Percentiles rank a stretch among this genome's conserved stretches.
These are phyloP conservation scores for Pichia sp. DNA, from an alignment of 1,139 yeast species.

Conservation along the genomic window DNA sequence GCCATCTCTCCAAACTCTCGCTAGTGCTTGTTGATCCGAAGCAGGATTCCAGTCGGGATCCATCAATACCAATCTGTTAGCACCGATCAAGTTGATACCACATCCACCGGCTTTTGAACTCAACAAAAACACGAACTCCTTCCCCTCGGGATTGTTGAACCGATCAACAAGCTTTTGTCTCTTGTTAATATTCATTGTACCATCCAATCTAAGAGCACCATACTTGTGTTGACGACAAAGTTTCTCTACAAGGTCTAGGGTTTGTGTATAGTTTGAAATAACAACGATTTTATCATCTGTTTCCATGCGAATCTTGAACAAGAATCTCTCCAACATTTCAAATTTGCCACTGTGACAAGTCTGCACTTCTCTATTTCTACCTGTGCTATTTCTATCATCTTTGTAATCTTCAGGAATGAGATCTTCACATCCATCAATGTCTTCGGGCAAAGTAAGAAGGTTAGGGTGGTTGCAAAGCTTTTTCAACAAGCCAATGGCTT, in stretches of 20 bases:
- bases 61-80: conserved; percentile 78
- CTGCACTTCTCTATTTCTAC: conserved; percentile 53
- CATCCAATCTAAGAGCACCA: conserved; percentile 84
- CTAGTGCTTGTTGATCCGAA: conserved; percentile 95
- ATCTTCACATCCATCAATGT: conserved; percentile 62
- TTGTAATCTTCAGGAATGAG: conserved; percentile 74
- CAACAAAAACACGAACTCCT: conserved; percentile 80
- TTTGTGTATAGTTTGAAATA: conserved; percentile 91
- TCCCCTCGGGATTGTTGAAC: conserved; percentile 86
- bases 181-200: conserved; percentile 86
- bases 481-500: conserved; percentile 84
- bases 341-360: conserved; percentile 60
- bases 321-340: conserved; percentile 67
- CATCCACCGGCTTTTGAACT: conserved; percentile 99
- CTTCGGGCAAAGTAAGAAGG: conserved; percentile 68
- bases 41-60: conserved; percentile 99
- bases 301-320: conserved; percentile 67
- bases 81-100: conserved; percentile 95
- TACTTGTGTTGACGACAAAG: conserved; percentile 74
- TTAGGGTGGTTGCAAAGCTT: conserved; percentile 95
- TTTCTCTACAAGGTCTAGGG: conserved; percentile 82
- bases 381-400: conserved; percentile 34
- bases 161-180: conserved; percentile 89
- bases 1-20: conserved; percentile 99
- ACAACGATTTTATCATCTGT: conserved; percentile 92